Conservation (phyloP, 371 early-diverging fungal genomes). For the Syncephalis plumigaleata region DNA sequence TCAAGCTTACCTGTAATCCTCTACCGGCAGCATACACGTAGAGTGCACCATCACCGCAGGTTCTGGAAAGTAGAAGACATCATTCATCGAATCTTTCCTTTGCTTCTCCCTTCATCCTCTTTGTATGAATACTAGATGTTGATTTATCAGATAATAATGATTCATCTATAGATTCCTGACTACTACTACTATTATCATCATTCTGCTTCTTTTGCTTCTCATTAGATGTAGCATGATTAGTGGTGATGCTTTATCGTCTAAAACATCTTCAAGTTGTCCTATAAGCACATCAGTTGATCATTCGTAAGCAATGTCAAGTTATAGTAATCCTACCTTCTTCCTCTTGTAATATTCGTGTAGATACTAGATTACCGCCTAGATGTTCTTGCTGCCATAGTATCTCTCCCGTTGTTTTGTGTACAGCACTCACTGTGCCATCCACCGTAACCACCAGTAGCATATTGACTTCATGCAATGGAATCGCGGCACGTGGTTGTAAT, state of each 20-base stretch:
- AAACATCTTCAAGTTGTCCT: background rate
- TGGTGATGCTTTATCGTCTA: background rate
- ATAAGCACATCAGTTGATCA: too few relatives aligned
- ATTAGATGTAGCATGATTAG: background rate
- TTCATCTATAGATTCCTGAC: too few relatives aligned
- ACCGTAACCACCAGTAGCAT: slow-evolving; percentile 23
- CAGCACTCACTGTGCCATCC: slow-evolving; percentile 40
- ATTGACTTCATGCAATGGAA: too few relatives aligned
- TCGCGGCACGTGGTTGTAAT: too few relatives aligned
- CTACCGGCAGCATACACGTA: slow-evolving; percentile 38
- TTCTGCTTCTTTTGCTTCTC: background rate
- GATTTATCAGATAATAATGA: background rate
- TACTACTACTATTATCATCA: too few relatives aligned
- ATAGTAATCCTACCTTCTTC: too few relatives aligned
- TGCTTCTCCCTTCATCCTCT: background rate
- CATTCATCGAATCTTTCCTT: slow-evolving; percentile 6
- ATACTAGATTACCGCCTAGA: slow-evolving; percentile 4
- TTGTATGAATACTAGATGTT: background rate
- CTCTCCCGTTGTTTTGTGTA: slow-evolving; percentile 22
- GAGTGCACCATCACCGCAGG: slow-evolving; percentile 55
- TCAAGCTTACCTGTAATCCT: slow-evolving; percentile 29
- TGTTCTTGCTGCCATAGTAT: slow-evolving; percentile 25
- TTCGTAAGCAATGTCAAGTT: too few relatives aligned
- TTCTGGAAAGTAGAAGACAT: slow-evolving; percentile 51
- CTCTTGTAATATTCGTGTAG: slow-evolving; percentile 1